Evolutionary conservation across 192 early-diverging fungal species (phyloP), one percentile per base, ranked within the genome.

Genomic region (Entophlyctis luteolus): DNA sequence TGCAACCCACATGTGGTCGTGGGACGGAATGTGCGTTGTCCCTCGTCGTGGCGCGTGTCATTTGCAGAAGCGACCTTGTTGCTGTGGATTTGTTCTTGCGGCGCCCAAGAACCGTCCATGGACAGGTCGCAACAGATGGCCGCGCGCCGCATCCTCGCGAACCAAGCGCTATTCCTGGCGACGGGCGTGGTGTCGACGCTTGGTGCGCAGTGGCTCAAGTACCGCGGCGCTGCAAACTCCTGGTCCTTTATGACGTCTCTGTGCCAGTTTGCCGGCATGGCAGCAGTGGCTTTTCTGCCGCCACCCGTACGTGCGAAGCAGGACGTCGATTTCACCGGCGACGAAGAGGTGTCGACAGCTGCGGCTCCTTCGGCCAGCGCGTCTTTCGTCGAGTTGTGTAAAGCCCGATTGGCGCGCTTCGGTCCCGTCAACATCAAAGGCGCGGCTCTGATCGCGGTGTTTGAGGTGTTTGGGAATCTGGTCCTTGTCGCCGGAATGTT

Each of bases 201-300:
- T 20, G 67, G 67, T 12, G 67, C 67, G 5, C 67, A 68, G 31
- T 68, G 67, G 67, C 27, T 68, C 22, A 57, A 68, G 25, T 68
- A 68, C 36, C 55, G 46, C 4, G 67, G 67, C 14, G 67, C 67
- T 22, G 67, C 67, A 3, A 58, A 68, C 55, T 45, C 55, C 5
- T 22, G 6, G 22, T 59, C 55, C 8, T 68, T 68, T 33, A 23
- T 68, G 23, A 68, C 67, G 25, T 35, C 39, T 4, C 67, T 68
- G 22, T 38, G 28, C 22, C 55, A 68, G 28, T 68, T 56, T 32
- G 4, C 49, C 16, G 67, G 67, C 37, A 68, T 68, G 67, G 5
- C 59, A 18, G 42, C 49, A 28, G 67, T 68, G 5, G 55, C 42
- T n/a, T n/a, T 31, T 28, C 45, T 56, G 10, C 67, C 67, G 12